Evolutionary conservation across 371 early-diverging fungal genomes (phyloP), one percentile per base, ranked within the genome.

Genomic region (Mucor circinelloides): DNA sequence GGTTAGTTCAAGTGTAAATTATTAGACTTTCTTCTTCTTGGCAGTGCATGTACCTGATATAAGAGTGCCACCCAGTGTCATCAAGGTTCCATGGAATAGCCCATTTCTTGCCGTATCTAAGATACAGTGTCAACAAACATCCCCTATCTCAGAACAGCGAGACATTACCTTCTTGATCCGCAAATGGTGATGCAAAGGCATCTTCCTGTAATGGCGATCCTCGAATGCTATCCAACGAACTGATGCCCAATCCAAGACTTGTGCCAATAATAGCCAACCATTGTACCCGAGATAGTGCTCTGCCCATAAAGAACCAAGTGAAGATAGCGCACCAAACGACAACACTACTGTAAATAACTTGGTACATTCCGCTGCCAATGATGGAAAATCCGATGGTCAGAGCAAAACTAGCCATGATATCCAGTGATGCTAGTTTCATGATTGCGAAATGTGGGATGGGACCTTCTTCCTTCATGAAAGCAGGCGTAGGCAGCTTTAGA

Each of bases 301-400:
- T 72, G 15, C 79, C 72, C 75, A 93, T 82, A 52, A 90, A 85
- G 15, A 87, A 63, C 55, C 84, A 83, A 5, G 85, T 83, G 19
- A 90, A 72, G 68, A 93, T 79, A 17, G 93, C 91, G 42, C 91
- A 90, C 85, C 91, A 91, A 25, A 90, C 87, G 6, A 93, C 89
- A n/a, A 93, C 85, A 19, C 85, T 84, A 60, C 88, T 86, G 68
- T 93, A 91, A 52, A 90, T 89, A 9, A 90, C 88, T 80, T 91
- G 91, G 57, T 85, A 90, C 82, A 91, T 87, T 42, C 93, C 91
- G 57, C 87, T 87, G n/a, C 91, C 93, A 42, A 91, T 81, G 56
- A 86, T 80, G 19, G 89, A 89, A 64, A 91, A 87, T 8, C 92
- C 93, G 30, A 89, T 73, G 0, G 89, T 92, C 17, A 90, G 81